Conservation (phyloP, 176 grass and related monocot genomes). For the Phoenix dactylifera region DNA sequence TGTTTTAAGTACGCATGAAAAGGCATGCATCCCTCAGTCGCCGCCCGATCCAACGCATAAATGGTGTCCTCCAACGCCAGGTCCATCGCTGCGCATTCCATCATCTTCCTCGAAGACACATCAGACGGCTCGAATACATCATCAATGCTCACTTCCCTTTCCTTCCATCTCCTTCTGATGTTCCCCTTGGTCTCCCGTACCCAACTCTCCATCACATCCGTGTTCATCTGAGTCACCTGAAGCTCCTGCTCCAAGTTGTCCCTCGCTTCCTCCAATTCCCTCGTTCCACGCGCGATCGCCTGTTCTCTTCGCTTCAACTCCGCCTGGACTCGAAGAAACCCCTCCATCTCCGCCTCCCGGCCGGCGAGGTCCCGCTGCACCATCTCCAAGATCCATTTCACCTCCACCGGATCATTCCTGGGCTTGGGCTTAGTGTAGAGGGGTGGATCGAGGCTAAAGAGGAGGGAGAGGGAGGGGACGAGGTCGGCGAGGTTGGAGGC, state of each 20-base stretch:
- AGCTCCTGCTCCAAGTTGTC: slow-evolving; percentile 3
- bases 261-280: slow-evolving; percentile 2
- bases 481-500: slow-evolving; percentile 4
- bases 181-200: background rate
- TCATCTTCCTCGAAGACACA: background rate
- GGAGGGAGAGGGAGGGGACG: background rate
- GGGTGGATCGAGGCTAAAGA: background rate
- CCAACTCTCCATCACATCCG: slow-evolving; percentile 5
- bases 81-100: background rate
- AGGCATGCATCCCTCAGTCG: slow-evolving; percentile 10
- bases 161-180: background rate
- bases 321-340: background rate
- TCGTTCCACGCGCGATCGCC: background rate
- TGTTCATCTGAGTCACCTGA: slow-evolving; percentile 1
- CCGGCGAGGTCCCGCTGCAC: too few relatives aligned
- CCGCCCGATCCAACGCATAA: slow-evolving; percentile 21
- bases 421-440: background rate
- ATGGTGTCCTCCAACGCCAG: slow-evolving; percentile 6
- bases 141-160: background rate
- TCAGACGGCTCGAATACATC: background rate
- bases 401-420: too few relatives aligned
- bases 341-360: too few relatives aligned
- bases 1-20: slow-evolving; percentile 6
- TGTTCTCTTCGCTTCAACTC: slow-evolving; percentile 3
- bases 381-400: too few relatives aligned